These are phyloP conservation scores for Ophiostoma sp. DNA, from an alignment of 2,329 filamentous ascomycete species.

Conservation along the genomic window DNA sequence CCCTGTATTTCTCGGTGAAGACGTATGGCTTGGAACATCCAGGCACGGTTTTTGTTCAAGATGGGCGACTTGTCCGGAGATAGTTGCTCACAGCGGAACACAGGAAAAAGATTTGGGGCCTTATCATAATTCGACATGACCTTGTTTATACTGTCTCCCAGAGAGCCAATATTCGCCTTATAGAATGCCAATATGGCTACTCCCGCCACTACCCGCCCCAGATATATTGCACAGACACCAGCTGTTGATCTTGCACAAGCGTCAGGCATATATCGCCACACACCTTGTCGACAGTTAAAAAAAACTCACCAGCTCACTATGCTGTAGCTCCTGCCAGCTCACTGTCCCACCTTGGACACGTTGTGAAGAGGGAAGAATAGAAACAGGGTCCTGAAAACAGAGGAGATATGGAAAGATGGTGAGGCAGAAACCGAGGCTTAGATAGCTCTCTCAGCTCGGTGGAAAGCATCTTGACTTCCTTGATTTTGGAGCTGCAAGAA, in stretches of 20 bases:
- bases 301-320: not conserved
- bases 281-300: not conserved
- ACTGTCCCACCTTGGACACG: not conserved
- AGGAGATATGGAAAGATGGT: not conserved
- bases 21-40: not conserved
- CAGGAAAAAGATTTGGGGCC: not conserved
- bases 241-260: not conserved
- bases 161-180: not conserved
- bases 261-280: not conserved
- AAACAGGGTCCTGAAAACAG: not conserved
- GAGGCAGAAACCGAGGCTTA: not conserved
- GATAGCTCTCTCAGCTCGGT: not conserved
- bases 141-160: not conserved
- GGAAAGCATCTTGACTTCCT: not conserved
- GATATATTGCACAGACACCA: not conserved
- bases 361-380: not conserved
- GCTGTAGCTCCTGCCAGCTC: not conserved
- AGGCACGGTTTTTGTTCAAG: not conserved
- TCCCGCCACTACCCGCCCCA: not conserved
- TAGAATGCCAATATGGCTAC: not conserved
- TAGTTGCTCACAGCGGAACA: not conserved
- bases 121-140: not conserved
- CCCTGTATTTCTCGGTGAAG: not conserved
- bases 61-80: not conserved
- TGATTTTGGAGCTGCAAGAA: not conserved